Evolutionary conservation across 164 flowering plant genomes (phyloP), one percentile per base, ranked within the genome.

Genomic region (Vitis vinifera): DNA sequence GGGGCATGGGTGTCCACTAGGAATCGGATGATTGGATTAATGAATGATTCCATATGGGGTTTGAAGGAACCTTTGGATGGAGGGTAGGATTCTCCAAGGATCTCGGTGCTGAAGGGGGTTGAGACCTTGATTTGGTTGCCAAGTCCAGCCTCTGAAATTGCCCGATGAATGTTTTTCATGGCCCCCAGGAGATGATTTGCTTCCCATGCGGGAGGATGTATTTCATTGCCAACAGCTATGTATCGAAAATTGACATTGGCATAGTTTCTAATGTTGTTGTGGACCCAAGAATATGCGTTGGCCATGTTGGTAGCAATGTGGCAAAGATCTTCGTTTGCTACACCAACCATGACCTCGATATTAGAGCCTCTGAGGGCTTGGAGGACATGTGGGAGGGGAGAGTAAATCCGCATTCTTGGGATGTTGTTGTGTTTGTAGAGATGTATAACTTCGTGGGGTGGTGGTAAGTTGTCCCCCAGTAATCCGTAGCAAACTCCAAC

Each of bases 141-240:
- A 4, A 71, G 70, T 0, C 71, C 71, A 2, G 76, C 81, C 1
- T 10, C 17, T 9, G 29, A 2, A 4, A 78, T 15, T 10, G 75
- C 81, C 2, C 55, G 68, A 13, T 56, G 73, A 12, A 78, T 75
- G 62, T 75, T 75, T 9, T 44, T 51, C 78, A 78, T 74, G 50
- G 81, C 81, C 0, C 70, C 87, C 27, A 82, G 74, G 8, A 86
- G 73, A 27, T 55, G 78, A 2, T 61, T 59, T 0, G 75, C 84
- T 44, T 12, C 68, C 0, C 30, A 0, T 13, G 48, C 63, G 0
- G 37, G 14, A 0, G 86, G 81, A 9, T 63, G 53, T 19, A 81
- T 73, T 66, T 85, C 88, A 30, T 85, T 85, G 4, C 88, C 88
- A 10, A 85, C 86, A 0, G 84, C 79, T 27, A 84, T 80, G 78